Evolutionary conservation across 164 flowering plant species (phyloP).

Genomic region (Nelumbo lutea): DNA sequence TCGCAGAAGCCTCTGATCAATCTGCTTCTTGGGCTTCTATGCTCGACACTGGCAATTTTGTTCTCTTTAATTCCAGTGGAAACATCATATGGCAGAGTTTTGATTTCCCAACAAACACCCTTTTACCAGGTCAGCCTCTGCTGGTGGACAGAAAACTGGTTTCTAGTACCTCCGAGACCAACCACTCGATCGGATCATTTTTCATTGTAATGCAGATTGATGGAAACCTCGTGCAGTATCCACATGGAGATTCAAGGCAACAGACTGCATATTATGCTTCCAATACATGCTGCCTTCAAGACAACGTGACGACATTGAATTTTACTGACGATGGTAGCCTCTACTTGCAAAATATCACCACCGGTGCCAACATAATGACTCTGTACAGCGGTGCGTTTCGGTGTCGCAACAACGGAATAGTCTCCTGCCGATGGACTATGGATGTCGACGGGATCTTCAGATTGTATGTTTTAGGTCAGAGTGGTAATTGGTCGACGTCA

Average conservation of each 20-base stretch:
- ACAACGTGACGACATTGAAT: slow-evolving; percentile 13
- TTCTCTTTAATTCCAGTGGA: background rate
- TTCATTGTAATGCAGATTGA: slow-evolving; percentile 23
- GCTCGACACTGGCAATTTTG: too few species aligned
- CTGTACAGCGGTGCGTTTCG: background rate
- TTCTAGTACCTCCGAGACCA: slow-evolving; percentile 7
- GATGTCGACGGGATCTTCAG: slow-evolving; percentile 15
- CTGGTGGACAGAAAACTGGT: background rate
- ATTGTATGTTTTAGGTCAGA: background rate
- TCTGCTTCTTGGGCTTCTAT: too few species aligned
- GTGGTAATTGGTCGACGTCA: slow-evolving; percentile 1
- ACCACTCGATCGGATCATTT: slow-evolving; percentile 17
- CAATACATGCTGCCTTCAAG: background rate
- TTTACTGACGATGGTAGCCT: slow-evolving; percentile 9
- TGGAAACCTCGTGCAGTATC: slow-evolving; percentile 9
- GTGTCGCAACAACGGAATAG: background rate
- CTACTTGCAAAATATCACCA: slow-evolving; percentile 9
- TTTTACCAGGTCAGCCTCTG: slow-evolving; percentile 9
- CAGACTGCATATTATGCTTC: slow-evolving; percentile 17
- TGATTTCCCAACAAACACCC: background rate
- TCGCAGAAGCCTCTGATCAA: background rate
- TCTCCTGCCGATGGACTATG: background rate
- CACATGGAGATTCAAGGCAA: background rate
- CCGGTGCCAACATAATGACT: slow-evolving; percentile 3
- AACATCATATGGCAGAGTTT: background rate